These are phyloP conservation scores for Aspergillus calidoustus DNA, from an alignment of 2,329 filamentous ascomycete genomes.

Conservation along the genomic window DNA sequence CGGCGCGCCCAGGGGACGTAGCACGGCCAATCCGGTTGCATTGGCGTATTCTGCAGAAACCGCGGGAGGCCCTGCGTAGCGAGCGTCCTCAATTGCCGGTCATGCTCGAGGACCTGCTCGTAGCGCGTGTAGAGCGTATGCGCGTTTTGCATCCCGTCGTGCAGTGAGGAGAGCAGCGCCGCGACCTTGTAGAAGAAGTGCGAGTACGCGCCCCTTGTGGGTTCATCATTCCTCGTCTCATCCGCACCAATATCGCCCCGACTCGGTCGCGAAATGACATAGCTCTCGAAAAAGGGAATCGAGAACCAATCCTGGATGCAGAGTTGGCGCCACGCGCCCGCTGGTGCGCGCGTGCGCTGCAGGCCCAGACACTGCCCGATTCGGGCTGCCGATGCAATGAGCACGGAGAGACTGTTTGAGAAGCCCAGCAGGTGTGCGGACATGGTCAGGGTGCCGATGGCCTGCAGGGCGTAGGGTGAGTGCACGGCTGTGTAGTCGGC, in stretches of 20 bases:
- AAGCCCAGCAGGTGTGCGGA: slow-evolving; percentile 56
- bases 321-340: slow-evolving; percentile 46
- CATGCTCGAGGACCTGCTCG: slow-evolving; percentile 46
- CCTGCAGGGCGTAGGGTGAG: slow-evolving; percentile 51
- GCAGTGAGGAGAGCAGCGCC: slow-evolving; percentile 41
- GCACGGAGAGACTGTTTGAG: slow-evolving; percentile 53
- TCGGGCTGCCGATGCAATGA: slow-evolving; percentile 51
- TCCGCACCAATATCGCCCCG: slow-evolving; percentile 36
- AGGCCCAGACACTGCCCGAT: slow-evolving; percentile 55
- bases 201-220: slow-evolving; percentile 41
- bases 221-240: slow-evolving; percentile 35
- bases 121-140: slow-evolving; percentile 46
- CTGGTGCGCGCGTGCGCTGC: slow-evolving; percentile 38
- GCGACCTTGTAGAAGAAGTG: slow-evolving; percentile 46
- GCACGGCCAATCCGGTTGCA: slow-evolving; percentile 44
- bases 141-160: slow-evolving; percentile 42
- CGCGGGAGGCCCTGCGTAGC: slow-evolving; percentile 39
- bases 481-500: slow-evolving; percentile 53
- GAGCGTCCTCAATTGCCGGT: slow-evolving; percentile 43
- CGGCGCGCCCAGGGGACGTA: slow-evolving; percentile 48
- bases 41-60: slow-evolving; percentile 40
- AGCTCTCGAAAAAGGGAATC: slow-evolving; percentile 46
- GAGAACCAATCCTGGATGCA: slow-evolving; percentile 51
- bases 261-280: slow-evolving; percentile 43
- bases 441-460: slow-evolving; percentile 54